Evolutionary conservation across 805 yeast species (phyloP).

Genomic region (Alloascoidea africana): DNA sequence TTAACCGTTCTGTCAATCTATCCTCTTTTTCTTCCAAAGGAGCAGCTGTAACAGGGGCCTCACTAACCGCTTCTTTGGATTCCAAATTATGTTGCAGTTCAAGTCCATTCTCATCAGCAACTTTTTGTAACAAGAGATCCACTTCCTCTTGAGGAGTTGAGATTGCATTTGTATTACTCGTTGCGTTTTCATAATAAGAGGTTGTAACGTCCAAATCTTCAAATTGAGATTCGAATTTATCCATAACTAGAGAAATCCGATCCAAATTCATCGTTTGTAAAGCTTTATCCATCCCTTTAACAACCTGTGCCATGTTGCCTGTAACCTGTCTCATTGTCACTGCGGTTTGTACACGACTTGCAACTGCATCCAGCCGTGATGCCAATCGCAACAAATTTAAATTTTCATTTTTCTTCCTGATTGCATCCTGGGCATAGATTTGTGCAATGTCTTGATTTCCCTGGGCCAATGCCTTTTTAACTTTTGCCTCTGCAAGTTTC

Average conservation of each 20-base stretch:
- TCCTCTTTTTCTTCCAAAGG: conserved; percentile 64
- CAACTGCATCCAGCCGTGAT: conserved; percentile 89
- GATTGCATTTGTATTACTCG: conserved; percentile 76
- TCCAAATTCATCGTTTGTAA: conserved; percentile 92
- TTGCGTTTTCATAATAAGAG: conserved; percentile 82
- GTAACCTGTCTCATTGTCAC: conserved; percentile 96
- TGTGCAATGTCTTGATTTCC: conserved; percentile 89
- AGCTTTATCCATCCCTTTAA: conserved; percentile 92
- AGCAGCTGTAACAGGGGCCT: conserved; percentile 26
- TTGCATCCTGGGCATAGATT: conserved; percentile 90
- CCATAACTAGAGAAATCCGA: conserved; percentile 92
- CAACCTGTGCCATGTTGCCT: conserved; percentile 85
- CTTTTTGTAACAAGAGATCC: conserved; percentile 75
- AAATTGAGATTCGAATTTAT: conserved; percentile 88
- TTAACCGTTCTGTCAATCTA: conserved; percentile 67
- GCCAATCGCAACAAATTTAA: conserved; percentile 69
- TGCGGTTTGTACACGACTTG: conserved; percentile 92
- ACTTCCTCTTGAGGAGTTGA: conserved; percentile 93
- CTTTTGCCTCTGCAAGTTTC: conserved; percentile 68
- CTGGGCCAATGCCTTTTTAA: conserved; percentile 73
- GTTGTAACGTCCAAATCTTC: conserved; percentile 92
- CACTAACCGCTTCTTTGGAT: conserved; percentile 41
- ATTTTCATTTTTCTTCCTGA: conserved; percentile 79
- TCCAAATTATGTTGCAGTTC: conserved; percentile 76
- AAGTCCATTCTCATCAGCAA: conserved; percentile 95